Conservation (phyloP, 192 early-diverging fungal genomes). For the Ambispora gerdemannii region DNA sequence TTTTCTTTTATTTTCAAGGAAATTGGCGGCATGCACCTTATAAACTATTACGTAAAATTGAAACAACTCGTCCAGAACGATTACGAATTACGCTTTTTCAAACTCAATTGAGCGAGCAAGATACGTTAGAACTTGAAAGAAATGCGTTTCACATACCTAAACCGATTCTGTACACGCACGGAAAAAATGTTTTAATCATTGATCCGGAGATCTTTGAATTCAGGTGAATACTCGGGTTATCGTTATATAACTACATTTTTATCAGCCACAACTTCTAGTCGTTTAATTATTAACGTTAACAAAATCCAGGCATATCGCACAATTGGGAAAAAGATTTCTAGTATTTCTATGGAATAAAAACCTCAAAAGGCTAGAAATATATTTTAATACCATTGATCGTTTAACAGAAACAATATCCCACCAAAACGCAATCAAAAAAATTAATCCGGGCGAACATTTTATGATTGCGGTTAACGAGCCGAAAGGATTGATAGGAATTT, state of each 20-base stretch:
- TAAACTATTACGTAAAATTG: background rate
- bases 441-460: background rate
- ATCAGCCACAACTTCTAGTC: background rate
- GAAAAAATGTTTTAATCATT: conserved; percentile 1
- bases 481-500: conserved; percentile 28
- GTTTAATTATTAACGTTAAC: background rate
- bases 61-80: background rate
- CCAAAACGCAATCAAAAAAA: conserved; percentile 1
- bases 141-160: background rate
- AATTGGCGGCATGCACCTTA: background rate
- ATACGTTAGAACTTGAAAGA: conserved; percentile 9
- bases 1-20: no score
- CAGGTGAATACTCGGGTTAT: background rate
- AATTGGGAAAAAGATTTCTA: conserved; percentile 20
- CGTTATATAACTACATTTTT: background rate
- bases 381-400: conserved; percentile 8
- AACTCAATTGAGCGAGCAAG: conserved; percentile 6
- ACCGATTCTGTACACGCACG: background rate
- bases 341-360: conserved; percentile 15
- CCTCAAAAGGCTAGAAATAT: background rate
- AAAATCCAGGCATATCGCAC: conserved; percentile 3
- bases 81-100: conserved; percentile 2
- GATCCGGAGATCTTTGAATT: conserved; percentile 16
- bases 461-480: conserved; percentile 27
- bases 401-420: background rate